Base-by-base conservation (phyloP, 2,329 filamentous ascomycete species). In the Eutypa lata region DNA sequence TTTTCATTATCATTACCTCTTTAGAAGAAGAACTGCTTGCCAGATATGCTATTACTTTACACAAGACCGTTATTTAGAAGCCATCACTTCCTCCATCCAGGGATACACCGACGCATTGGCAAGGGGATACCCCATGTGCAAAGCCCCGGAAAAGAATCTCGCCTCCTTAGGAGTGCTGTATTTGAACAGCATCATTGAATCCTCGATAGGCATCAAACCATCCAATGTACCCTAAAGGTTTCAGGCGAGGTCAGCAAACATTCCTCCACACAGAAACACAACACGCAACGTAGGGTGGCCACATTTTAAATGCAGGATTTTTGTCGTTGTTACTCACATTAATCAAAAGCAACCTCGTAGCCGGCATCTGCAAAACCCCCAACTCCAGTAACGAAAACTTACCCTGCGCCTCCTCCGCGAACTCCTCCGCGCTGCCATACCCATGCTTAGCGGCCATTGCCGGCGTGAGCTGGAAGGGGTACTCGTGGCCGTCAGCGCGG, bases 121-220 rank as follows among this genome's bases (percentile, higher is more conserved):
- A 62, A 76, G 66, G 4, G 86, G 85, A 63, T 88, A 88, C 13
- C 85, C 85, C 85, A 88, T 88, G 61, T 88, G 85, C 57, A 86
- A 65, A 31, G 81, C 72, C 0, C 80, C 79, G 0, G 78, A 71
- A 55, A 87, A 86, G 69, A 88, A 86, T 47, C 84, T 75, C 11
- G 76, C 82, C 68, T 88, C 84, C 71, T 89, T 89, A 13, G 83
- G 82, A 31, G 74, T 76, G 2, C 85, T 85, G 58, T 87, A 77
- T 65, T 87, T 82, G 58, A 86, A 81, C 50, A 88, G 70, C 49
- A 88, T 69, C 71, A 85, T 79, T 14, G 77, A 84, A 62, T 88
- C 85, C 62, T 88, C 85, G 53, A 88, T 85, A 0, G 85, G 85
- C 75, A 87, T 86, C 44, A 88, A 68, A 0, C 84, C 84, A 59